Evolutionary conservation across 2,329 filamentous ascomycete genomes (phyloP).

Genomic region (Aspergillus spinulosporus): DNA sequence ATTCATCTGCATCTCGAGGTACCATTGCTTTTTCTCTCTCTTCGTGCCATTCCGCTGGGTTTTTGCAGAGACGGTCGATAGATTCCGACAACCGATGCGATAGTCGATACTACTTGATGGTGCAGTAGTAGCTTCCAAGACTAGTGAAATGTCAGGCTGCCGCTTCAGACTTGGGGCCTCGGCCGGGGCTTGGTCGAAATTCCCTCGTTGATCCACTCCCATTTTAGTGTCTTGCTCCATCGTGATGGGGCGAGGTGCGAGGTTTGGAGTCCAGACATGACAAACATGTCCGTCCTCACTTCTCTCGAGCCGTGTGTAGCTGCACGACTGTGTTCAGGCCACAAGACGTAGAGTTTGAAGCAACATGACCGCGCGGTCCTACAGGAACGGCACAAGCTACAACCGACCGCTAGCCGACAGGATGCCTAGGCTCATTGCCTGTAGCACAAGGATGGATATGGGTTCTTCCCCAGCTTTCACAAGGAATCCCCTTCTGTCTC

Average conservation of each 20-base stretch:
- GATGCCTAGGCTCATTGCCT: background rate
- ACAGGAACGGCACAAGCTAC: background rate
- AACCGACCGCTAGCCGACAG: background rate
- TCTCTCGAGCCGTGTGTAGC: background rate
- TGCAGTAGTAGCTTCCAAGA: background rate
- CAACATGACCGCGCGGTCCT: background rate
- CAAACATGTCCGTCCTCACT: background rate
- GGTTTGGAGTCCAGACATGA: background rate
- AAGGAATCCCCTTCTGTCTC: background rate
- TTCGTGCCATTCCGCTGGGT: background rate
- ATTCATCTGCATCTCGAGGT: background rate
- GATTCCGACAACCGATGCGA: background rate
- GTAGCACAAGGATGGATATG: background rate
- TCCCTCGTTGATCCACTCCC: slow-evolving; percentile 10
- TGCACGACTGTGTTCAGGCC: background rate
- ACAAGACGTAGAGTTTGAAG: too few species aligned
- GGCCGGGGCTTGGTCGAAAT: slow-evolving; percentile 5
- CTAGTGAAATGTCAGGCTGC: background rate
- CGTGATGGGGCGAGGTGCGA: background rate
- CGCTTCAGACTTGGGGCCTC: background rate
- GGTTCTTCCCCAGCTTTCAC: background rate
- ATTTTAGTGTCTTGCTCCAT: slow-evolving; percentile 7
- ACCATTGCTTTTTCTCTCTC: background rate
- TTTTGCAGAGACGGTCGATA: background rate
- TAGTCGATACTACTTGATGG: background rate